phyloP scores from a whole-genome alignment of 768 basidiomycete genomes.

The Auricularia heimuer region DNA sequence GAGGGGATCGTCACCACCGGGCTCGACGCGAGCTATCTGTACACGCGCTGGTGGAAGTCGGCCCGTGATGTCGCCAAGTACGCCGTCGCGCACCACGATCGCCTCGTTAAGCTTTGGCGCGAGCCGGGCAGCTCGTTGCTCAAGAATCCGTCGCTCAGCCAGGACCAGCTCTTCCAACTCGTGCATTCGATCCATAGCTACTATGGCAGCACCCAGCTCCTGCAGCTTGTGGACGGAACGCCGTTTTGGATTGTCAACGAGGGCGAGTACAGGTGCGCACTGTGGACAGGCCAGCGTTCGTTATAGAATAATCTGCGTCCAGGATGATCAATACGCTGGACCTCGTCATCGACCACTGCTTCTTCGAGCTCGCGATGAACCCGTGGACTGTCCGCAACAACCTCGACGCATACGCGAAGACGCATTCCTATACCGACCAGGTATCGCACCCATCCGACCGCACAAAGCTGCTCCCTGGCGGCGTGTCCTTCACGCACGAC shows the following conservation, averaged over 20 bases:
- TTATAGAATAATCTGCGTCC: too few species aligned
- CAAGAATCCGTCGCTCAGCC: not conserved
- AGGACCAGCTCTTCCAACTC: not conserved
- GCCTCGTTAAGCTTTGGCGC: not conserved
- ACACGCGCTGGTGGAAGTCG: slow-evolving; percentile 2
- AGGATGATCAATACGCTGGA: slow-evolving; percentile 1
- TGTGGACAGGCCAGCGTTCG: too few species aligned
- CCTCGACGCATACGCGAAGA: slow-evolving; percentile 1
- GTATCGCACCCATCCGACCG: not conserved
- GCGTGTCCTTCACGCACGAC: not conserved
- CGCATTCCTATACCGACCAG: not conserved
- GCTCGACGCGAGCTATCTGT: not conserved
- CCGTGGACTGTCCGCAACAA: not conserved
- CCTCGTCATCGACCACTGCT: slow-evolving; percentile 1
- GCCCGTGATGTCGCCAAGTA: not conserved
- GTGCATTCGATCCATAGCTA: not conserved
- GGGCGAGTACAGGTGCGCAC: not conserved
- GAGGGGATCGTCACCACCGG: slow-evolving; percentile 1
- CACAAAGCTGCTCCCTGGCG: not conserved
- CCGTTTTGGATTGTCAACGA: slow-evolving; percentile 3
- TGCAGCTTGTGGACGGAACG: not conserved
- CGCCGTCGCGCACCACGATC: not conserved
- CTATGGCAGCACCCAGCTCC: not conserved
- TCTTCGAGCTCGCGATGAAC: slow-evolving; percentile 1
- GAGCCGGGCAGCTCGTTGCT: not conserved